Conservation (phyloP, 129 eudicot species). For the Artemisia argyi region DNA sequence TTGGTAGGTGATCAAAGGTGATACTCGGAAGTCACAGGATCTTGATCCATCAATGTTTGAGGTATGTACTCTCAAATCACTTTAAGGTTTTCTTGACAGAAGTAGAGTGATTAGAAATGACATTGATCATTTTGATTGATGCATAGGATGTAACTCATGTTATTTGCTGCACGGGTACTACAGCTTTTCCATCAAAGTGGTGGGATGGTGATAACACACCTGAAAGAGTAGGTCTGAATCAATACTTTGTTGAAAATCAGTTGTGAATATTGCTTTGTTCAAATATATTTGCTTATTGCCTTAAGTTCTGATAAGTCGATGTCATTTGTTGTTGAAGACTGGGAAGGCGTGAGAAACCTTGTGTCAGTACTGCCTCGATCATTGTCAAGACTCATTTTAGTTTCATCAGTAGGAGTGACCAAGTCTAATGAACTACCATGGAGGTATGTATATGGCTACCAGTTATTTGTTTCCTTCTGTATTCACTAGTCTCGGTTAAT, state of each 20-base stretch:
- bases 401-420: conserved; percentile 96
- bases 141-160: conserved; percentile 91
- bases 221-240: conserved; percentile 82
- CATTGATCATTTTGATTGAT: conserved; percentile 24
- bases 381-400: conserved; percentile 77
- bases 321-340: conserved; percentile 47
- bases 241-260: conserved; percentile 10
- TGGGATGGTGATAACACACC: conserved; percentile 99
- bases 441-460: conserved; percentile 55
- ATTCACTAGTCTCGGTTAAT: neutral
- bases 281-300: neutral
- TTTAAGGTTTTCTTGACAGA: conserved; percentile 5
- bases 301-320: conserved; percentile 12
- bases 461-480: neutral
- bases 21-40: conserved; percentile 77
- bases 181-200: conserved; percentile 92
- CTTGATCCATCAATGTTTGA: conserved; percentile 83
- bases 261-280: conserved; percentile 15
- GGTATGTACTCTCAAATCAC: conserved; percentile 44
- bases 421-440: conserved; percentile 92
- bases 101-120: conserved; percentile 14
- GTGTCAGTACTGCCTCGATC: conserved; percentile 73
- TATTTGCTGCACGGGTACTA: conserved; percentile 97
- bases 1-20: conserved; percentile 82
- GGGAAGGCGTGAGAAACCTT: conserved; percentile 94